Evolutionary conservation across 2,329 filamentous ascomycete species (phyloP).

Genomic region (Colletotrichum agaves): DNA sequence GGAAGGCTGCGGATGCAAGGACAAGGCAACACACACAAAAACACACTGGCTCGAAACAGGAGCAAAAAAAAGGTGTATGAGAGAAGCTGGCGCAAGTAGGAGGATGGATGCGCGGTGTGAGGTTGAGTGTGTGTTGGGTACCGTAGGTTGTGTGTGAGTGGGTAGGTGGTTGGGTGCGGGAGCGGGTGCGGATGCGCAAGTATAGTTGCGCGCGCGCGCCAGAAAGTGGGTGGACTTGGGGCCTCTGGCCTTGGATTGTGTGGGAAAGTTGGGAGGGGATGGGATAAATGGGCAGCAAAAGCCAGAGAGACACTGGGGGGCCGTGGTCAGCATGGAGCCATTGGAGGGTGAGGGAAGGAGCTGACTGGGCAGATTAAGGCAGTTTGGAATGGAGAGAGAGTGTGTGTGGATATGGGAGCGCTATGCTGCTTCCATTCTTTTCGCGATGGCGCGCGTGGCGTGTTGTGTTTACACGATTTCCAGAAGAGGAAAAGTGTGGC

Average conservation of each 20-base stretch:
- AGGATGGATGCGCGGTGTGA: constrained; percentile 27
- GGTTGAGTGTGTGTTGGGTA: constrained; percentile 29
- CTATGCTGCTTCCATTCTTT: constrained; percentile 8
- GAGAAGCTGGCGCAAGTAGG: constrained; percentile 24
- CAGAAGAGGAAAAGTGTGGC: constrained; percentile 17
- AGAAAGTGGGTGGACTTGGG: constrained; percentile 20
- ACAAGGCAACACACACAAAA: not conserved
- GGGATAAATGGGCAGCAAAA: constrained; percentile 15
- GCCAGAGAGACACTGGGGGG: constrained; percentile 21
- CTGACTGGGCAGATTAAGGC: constrained; percentile 13
- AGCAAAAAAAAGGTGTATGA: not conserved
- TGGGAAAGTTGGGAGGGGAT: constrained; percentile 15
- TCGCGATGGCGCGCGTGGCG: constrained; percentile 37
- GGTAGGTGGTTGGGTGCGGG: constrained; percentile 29
- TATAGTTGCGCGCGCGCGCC: constrained; percentile 20
- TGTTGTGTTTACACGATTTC: constrained; percentile 39
- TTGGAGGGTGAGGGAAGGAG: constrained; percentile 10
- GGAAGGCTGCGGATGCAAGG: constrained; percentile 23
- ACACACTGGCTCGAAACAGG: not conserved
- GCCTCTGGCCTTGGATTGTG: not conserved
- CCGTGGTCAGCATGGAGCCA: constrained; percentile 26
- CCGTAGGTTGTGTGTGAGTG: constrained; percentile 12
- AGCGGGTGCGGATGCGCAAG: constrained; percentile 32
- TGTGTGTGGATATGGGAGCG: constrained; percentile 19
- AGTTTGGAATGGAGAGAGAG: constrained; percentile 21